Percentiles rank a stretch among this genome's conserved stretches.
These are phyloP conservation scores for Cryptococcus depauperatus DNA, from an alignment of 1,284 basidiomycete species.

Conservation along the genomic window DNA sequence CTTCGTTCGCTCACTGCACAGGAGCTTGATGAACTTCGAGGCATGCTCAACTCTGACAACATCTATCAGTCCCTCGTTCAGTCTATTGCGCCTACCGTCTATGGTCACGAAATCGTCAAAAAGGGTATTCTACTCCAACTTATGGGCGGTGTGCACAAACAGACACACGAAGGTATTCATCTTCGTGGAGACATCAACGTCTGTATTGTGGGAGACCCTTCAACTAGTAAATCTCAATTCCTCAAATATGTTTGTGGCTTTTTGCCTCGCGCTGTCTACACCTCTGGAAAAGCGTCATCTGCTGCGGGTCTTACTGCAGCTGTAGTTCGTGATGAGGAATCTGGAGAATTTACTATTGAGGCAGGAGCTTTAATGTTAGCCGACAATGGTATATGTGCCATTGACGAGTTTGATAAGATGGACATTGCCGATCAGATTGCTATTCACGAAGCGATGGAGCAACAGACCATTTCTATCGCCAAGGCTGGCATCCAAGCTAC, in stretches of 20 bases:
- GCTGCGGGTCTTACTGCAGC: slow-evolving; percentile 98
- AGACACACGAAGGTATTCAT: slow-evolving; percentile 92
- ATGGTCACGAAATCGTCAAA: slow-evolving; percentile 95
- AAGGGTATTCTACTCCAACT: slow-evolving; percentile 95
- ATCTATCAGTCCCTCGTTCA: slow-evolving; percentile 91
- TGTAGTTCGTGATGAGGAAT: slow-evolving; percentile 97
- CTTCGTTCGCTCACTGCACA: slow-evolving; percentile 81
- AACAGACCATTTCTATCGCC: slow-evolving; percentile 98
- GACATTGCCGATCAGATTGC: slow-evolving; percentile 97
- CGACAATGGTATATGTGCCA: slow-evolving; percentile 98
- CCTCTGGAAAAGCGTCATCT: slow-evolving; percentile 96
- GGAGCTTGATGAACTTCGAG: slow-evolving; percentile 88
- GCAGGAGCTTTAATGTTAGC: slow-evolving; percentile 98
- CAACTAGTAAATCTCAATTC: slow-evolving; percentile 96
- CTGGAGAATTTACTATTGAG: slow-evolving; percentile 98
- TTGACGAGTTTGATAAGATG: slow-evolving; percentile 99
- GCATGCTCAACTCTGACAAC: slow-evolving; percentile 86
- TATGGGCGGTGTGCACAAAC: slow-evolving; percentile 99
- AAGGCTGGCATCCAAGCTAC: slow-evolving; percentile 99
- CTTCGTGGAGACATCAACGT: slow-evolving; percentile 97
- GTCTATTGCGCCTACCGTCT: slow-evolving; percentile 95
- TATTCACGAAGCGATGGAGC: slow-evolving; percentile 99
- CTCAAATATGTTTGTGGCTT: slow-evolving; percentile 99
- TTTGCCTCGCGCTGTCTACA: slow-evolving; percentile 95
- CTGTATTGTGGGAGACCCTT: slow-evolving; percentile 96